A percentile compares a stretch with the other conserved stretches of the same genome.
Evolutionary conservation across 495 filamentous ascomycete species (phyloP).

Genomic region (Daldinia childiae): DNA sequence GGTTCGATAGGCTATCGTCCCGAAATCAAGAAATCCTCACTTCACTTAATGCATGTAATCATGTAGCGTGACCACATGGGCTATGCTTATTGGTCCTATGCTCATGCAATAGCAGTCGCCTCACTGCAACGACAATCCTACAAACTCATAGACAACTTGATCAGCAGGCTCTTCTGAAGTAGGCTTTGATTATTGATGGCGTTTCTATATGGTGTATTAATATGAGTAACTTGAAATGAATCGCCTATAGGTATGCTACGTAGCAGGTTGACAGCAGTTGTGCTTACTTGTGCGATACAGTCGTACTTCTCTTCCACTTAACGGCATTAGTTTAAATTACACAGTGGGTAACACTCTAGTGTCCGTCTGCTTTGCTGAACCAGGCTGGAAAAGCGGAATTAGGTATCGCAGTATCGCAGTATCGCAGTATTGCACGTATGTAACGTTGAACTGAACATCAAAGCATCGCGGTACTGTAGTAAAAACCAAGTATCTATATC

Average conservation of each 20-base stretch:
- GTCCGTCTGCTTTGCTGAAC: not conserved
- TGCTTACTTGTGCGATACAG: not conserved
- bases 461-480: not conserved
- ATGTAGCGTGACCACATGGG: slow-evolving; percentile 26
- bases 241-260: not conserved
- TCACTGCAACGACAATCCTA: slow-evolving; percentile 23
- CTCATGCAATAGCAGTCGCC: slow-evolving; percentile 14
- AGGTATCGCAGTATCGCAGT: not conserved
- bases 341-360: not conserved
- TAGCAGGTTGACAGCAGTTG: not conserved
- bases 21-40: not conserved
- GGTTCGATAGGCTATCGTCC: not conserved
- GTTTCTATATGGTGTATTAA: not conserved
- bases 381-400: not conserved
- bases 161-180: slow-evolving; percentile 14
- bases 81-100: slow-evolving; percentile 14
- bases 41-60: slow-evolving; percentile 16
- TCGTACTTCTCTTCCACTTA: not conserved
- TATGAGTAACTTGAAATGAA: not conserved
- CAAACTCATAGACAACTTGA: not conserved
- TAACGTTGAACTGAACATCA: too few species aligned
- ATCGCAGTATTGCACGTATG: not conserved
- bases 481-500: not conserved
- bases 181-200: not conserved
- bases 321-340: not conserved